Conservation (phyloP, 371 early-diverging fungal species). For the Chytridium lagenaria region DNA sequence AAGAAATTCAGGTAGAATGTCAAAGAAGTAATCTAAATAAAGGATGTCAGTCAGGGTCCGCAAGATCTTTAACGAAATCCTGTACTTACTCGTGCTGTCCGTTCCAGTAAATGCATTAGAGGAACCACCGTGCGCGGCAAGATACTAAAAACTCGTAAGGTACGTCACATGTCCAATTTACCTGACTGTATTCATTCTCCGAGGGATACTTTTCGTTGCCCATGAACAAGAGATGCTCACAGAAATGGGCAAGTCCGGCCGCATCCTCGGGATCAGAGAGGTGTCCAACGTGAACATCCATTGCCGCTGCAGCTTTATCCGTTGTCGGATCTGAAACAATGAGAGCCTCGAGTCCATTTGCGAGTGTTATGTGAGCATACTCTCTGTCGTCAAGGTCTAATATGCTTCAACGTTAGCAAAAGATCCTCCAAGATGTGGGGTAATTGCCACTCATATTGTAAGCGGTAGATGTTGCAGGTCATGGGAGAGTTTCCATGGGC, state of each 20-base stretch:
- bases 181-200: slow-evolving; percentile 89
- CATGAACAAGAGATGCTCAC: slow-evolving; percentile 85
- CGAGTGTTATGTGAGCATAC: slow-evolving; percentile 82
- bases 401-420: background rate
- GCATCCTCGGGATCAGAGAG: slow-evolving; percentile 63
- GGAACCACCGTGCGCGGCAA: slow-evolving; percentile 88
- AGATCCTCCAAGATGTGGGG: no score
- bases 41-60: background rate
- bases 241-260: slow-evolving; percentile 97
- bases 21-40: slow-evolving; percentile 85
- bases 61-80: background rate
- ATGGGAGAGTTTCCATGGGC: no score
- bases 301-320: slow-evolving; percentile 89
- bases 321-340: slow-evolving; percentile 80
- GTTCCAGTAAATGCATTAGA: slow-evolving; percentile 94
- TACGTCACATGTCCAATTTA: slow-evolving; percentile 36
- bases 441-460: slow-evolving; percentile 10
- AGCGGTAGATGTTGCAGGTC: slow-evolving; percentile 1
- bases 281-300: slow-evolving; percentile 92
- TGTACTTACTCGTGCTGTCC: slow-evolving; percentile 36
- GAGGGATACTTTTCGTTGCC: slow-evolving; percentile 84
- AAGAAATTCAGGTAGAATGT: slow-evolving; percentile 81
- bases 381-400: slow-evolving; percentile 76
- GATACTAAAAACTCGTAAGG: slow-evolving; percentile 61
- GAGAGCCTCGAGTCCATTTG: slow-evolving; percentile 81